Percentiles rank a stretch among this genome's conserved stretches.
phyloP scores from a whole-genome alignment of 1,284 basidiomycete genomes.

The Puccinia horiana region DNA sequence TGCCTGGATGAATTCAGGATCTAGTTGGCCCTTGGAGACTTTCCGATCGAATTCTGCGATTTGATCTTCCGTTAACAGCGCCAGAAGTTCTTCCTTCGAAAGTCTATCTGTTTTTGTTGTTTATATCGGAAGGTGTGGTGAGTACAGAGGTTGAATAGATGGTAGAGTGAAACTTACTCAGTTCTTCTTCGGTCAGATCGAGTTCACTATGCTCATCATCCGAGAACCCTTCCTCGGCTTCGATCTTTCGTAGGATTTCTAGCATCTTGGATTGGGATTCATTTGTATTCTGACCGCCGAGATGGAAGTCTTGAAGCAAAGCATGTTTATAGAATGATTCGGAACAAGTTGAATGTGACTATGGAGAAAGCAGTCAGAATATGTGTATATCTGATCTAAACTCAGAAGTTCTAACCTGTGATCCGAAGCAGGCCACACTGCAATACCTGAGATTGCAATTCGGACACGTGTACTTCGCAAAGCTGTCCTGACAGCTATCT shows the following conservation, averaged over 20 bases:
- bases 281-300: neutral
- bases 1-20: neutral
- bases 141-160: neutral
- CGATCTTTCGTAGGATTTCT: neutral
- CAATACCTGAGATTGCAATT: constrained; percentile 40
- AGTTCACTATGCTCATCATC: neutral
- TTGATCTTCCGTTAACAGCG: neutral
- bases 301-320: constrained; percentile 13
- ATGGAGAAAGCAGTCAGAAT: neutral
- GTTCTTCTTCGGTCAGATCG: neutral
- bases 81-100: neutral
- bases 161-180: constrained; percentile 5
- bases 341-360: constrained; percentile 39
- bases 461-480: constrained; percentile 37
- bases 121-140: neutral
- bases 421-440: constrained; percentile 32
- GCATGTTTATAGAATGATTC: constrained; percentile 39
- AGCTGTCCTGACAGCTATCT: constrained; percentile 23
- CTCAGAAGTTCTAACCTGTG: too few species aligned
- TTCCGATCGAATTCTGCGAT: constrained; percentile 12
- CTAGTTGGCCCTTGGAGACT: neutral
- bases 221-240: neutral
- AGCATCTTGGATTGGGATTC: constrained; percentile 8
- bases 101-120: neutral
- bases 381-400: too few species aligned